Conservation (phyloP, 306 rosid species). For the Albizia julibrissin region DNA sequence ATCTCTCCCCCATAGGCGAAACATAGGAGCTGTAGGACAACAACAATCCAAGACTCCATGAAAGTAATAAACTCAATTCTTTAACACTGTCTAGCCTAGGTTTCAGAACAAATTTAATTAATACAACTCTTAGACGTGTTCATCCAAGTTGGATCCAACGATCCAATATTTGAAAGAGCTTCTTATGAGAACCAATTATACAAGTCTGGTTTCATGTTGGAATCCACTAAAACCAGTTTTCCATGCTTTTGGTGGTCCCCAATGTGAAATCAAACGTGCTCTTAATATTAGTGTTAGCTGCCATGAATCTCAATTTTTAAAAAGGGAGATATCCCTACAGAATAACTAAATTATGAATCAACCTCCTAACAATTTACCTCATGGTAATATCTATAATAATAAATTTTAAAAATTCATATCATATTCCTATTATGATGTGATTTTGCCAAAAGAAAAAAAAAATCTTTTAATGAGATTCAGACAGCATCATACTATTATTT, state of each 20-base stretch:
- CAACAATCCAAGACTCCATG: background rate
- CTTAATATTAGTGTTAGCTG: background rate
- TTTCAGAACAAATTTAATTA: background rate
- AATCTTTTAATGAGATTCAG: background rate
- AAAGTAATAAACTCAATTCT: background rate
- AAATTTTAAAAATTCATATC: background rate
- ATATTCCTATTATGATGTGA: background rate
- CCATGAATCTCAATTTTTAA: background rate
- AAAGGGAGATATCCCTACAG: background rate
- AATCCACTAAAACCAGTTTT: background rate
- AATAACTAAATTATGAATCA: background rate
- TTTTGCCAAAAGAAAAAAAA: background rate
- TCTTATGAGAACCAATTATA: background rate
- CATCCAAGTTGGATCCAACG: background rate
- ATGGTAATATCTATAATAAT: background rate
- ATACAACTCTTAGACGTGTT: background rate
- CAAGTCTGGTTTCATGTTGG: background rate
- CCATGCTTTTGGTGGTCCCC: background rate
- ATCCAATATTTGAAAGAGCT: background rate
- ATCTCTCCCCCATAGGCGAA: background rate
- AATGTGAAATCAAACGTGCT: background rate
- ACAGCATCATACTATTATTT: background rate
- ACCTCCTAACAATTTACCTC: background rate
- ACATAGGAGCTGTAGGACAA: background rate
- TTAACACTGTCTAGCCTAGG: background rate